Conservation (phyloP, 129 eudicot species). For the Flaveria sonorensis region DNA sequence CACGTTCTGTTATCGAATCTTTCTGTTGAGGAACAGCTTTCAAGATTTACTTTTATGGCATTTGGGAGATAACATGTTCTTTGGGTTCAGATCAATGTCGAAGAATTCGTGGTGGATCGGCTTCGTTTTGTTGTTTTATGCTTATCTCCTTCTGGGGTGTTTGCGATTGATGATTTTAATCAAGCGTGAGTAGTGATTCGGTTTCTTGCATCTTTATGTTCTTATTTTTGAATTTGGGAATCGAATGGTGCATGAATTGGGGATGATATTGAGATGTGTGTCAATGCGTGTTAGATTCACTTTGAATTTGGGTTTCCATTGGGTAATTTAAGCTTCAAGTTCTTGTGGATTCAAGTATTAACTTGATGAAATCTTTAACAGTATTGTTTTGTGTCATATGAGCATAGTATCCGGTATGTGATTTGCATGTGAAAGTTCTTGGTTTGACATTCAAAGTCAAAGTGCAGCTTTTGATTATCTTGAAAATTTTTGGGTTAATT, state of each 20-base stretch:
- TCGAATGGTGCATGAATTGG: neutral
- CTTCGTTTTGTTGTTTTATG: conserved; percentile 29
- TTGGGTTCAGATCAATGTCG: conserved; percentile 51
- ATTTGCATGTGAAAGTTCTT: neutral
- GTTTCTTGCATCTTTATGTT: neutral
- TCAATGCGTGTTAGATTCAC: conserved; percentile 9
- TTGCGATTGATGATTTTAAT: conserved; percentile 58
- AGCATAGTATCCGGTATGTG: no score
- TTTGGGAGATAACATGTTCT: conserved; percentile 32
- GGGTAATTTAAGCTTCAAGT: conserved; percentile 15
- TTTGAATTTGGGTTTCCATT: conserved; percentile 7
- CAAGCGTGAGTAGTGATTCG: conserved; percentile 71
- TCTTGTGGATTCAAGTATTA: neutral
- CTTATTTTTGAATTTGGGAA: neutral
- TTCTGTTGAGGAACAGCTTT: neutral
- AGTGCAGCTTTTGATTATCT: conserved; percentile 14
- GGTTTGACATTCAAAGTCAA: conserved; percentile 20
- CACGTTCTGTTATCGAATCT: neutral
- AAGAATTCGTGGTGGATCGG: conserved; percentile 43
- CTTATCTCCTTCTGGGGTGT: conserved; percentile 48
- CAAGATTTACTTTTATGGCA: conserved; percentile 32
- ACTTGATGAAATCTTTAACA: neutral
- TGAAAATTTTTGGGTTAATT: conserved; percentile 1
- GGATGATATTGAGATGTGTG: neutral
- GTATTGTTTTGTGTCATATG: no score